Evolutionary conservation across 495 filamentous ascomycete species (phyloP), one percentile per base, ranked within the genome.

Genomic region (Ascobolus immersus): DNA sequence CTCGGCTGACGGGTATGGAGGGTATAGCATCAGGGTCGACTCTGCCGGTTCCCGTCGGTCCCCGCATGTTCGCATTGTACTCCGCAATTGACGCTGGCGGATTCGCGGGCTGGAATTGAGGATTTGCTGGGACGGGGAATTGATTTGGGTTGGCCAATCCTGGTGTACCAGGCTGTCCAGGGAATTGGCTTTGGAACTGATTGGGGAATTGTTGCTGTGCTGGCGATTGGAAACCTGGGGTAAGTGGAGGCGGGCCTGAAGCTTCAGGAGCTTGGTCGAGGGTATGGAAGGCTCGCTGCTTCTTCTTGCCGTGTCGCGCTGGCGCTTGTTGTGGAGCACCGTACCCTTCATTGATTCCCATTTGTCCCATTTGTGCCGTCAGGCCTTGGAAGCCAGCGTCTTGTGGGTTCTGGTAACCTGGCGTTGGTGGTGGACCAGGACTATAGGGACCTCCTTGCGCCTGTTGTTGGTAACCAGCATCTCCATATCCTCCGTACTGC

Each of bases 21-120:
- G 86, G 86, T 38, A 91, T 81, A 39, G 91, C 77, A 45, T 93
- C 79, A 9, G 89, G 77, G 38, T 93, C 78, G 40, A 93, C 72
- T 14, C 48, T 37, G 8, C 37, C 45, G 12, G 56, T 44, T n/a
- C n/a, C n/a, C n/a, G n/a, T n/a, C n/a, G n/a, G n/a, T n/a, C n/a
- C n/a, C n/a, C n/a, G n/a, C 11, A 55, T 45, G 21, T 47, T 22
- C 17, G 48, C 42, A 12, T 55, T 57, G 40, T 55, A 43, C 22
- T 65, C 58, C 8, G 68, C 62, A 10, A 60, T 62, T 44, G 71
- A 71, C 37, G 67, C 64, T 38, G 62, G 55, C 3, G 62, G 49
- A 12, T 61, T 60, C 1, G 60, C 60, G 4, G 59, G 75, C 45
- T 52, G 62, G 54, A 61, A 76, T 17, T 60, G 57, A 3, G 63